phyloP scores from a whole-genome alignment of 2,329 filamentous ascomycete species.

The Phaeosphaeria sp. region DNA sequence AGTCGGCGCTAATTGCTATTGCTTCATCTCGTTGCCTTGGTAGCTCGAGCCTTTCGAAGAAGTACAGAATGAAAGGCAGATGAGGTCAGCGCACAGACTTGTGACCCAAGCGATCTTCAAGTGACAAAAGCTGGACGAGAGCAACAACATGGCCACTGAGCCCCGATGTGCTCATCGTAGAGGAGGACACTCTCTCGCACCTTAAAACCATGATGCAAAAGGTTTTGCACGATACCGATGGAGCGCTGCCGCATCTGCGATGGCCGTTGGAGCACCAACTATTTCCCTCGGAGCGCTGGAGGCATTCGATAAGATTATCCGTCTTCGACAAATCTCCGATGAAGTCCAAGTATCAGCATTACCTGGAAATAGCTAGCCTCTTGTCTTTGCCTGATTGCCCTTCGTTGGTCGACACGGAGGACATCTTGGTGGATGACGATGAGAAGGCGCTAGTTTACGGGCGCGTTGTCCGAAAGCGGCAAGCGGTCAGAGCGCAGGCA shows the following conservation, averaged over 20 bases:
- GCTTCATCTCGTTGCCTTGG: not conserved
- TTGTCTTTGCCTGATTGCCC: not conserved
- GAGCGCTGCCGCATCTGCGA: not conserved
- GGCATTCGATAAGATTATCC: too few relatives aligned
- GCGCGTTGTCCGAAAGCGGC: not conserved
- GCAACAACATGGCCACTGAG: not conserved
- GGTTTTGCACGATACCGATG: not conserved
- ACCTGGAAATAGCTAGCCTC: not conserved
- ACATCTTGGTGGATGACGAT: not conserved
- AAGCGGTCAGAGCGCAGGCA: conserved; percentile 3
- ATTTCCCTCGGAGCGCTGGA: too few relatives aligned
- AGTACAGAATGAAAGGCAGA: not conserved
- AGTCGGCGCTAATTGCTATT: too few relatives aligned
- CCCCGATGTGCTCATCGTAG: not conserved
- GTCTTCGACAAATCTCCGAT: not conserved
- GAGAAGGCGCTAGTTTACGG: not conserved
- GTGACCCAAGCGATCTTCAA: not conserved
- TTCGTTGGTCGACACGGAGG: too few relatives aligned
- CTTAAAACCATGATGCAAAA: not conserved
- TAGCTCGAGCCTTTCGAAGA: not conserved
- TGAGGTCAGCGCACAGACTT: not conserved
- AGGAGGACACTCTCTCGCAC: not conserved
- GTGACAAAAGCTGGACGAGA: not conserved
- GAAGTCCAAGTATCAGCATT: not conserved
- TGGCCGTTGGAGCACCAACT: not conserved